Percentiles rank a stretch among this genome's conserved stretches.
These are phyloP conservation scores for Teunomyces cretensis DNA, from an alignment of 805 yeast genomes.

Conservation along the genomic window DNA sequence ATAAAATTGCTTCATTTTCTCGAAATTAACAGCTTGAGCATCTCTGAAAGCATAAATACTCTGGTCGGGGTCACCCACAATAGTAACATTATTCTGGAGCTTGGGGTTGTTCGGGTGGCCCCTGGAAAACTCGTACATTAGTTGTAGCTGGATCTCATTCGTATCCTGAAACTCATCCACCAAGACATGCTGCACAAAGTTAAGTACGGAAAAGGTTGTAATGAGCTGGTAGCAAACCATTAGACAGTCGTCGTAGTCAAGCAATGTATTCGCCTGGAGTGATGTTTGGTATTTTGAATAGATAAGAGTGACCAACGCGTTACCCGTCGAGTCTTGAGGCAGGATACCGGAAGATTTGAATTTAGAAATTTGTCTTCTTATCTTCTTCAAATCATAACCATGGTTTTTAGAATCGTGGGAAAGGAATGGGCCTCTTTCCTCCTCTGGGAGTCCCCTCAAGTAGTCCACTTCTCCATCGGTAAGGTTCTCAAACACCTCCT, in stretches of 20 bases:
- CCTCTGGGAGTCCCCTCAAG: slow-evolving; percentile 13
- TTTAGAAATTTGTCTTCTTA: slow-evolving; percentile 50
- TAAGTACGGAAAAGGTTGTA: slow-evolving; percentile 43
- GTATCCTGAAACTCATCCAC: slow-evolving; percentile 98
- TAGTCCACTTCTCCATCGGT: slow-evolving; percentile 16
- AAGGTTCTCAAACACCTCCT: slow-evolving; percentile 35
- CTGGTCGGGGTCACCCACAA: slow-evolving; percentile 97
- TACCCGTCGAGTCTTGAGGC: slow-evolving; percentile 27
- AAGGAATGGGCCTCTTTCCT: slow-evolving; percentile 13
- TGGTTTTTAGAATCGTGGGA: slow-evolving; percentile 13
- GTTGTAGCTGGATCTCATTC: slow-evolving; percentile 67
- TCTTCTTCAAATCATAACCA: slow-evolving; percentile 41
- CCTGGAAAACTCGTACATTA: slow-evolving; percentile 51
- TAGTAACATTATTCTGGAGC: slow-evolving; percentile 59
- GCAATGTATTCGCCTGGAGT: slow-evolving; percentile 40
- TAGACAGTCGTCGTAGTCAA: slow-evolving; percentile 87
- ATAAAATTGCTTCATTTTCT: slow-evolving; percentile 48
- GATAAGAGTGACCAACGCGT: slow-evolving; percentile 23
- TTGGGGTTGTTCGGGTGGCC: slow-evolving; percentile 30
- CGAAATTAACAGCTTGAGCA: slow-evolving; percentile 71
- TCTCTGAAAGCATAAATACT: slow-evolving; percentile 87
- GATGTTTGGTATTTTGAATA: slow-evolving; percentile 55
- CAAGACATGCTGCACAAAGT: slow-evolving; percentile 62
- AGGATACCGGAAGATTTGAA: slow-evolving; percentile 54
- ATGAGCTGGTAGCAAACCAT: slow-evolving; percentile 54